Conservation (phyloP, 2,329 filamentous ascomycete species). For the Sporothrix protearum region DNA sequence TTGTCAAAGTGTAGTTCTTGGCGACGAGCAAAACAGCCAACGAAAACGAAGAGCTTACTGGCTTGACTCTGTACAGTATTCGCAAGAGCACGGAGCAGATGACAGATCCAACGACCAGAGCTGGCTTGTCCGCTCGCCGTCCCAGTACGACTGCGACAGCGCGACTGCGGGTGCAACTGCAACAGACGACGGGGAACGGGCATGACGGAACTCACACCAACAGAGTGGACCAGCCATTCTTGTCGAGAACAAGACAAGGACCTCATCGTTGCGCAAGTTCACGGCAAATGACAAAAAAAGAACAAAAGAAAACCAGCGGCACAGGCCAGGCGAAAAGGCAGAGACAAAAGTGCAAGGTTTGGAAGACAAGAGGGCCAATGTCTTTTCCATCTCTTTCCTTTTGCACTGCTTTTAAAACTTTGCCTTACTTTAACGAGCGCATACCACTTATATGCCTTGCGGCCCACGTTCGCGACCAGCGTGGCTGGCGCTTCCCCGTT, state of each 20-base stretch:
- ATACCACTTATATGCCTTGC: background rate
- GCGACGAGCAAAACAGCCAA: no score
- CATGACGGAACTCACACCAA: background rate
- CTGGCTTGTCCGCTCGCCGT: background rate
- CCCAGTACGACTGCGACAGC: background rate
- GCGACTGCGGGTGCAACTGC: background rate
- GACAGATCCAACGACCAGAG: background rate
- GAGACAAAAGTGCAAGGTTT: background rate
- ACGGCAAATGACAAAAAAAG: slow-evolving; percentile 17
- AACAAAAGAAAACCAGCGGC: slow-evolving; percentile 10
- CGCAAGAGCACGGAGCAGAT: background rate
- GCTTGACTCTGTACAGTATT: no score
- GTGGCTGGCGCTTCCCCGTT: slow-evolving; percentile 11
- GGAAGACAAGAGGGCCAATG: background rate
- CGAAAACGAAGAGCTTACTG: no score
- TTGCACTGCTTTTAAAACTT: no score
- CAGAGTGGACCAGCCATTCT: background rate
- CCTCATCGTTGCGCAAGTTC: background rate
- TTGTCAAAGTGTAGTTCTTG: background rate
- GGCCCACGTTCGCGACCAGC: slow-evolving; percentile 2
- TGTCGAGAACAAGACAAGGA: background rate
- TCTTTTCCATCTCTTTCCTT: slow-evolving; percentile 4
- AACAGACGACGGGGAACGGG: background rate
- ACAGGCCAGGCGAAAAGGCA: background rate
- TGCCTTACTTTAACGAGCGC: no score